Evolutionary conservation across 306 rosid genomes (phyloP), one percentile per base, ranked within the genome.

Genomic region (Vigna hirtella): DNA sequence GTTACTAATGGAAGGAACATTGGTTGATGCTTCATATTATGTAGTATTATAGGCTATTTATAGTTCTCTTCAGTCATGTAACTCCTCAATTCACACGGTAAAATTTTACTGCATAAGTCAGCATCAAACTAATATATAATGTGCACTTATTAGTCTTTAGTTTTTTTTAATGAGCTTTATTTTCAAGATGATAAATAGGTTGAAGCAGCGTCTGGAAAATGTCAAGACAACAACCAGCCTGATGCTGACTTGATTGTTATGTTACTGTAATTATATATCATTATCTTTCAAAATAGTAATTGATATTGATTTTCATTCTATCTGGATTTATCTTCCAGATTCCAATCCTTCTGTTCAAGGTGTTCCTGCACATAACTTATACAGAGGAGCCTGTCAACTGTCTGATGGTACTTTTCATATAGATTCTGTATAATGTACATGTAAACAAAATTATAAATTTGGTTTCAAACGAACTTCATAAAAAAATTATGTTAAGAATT

Each of bases 371-470:
- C 26, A 43, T 61, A 61, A 62, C 56, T 7, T 49, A 47, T 34
- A 18, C 30, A 17, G 28, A 62, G 81, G 69, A 61, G 52, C 71
- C 53, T 5, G 14, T 38, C 78, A 52, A 51, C 59, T 73, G 8
- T 30, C 58, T 76, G 17, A 18, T 38, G 77, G 77, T 81, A 76
- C 40, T 62, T 61, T 34, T 58, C 11, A 18, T 48, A 28, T 77
- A 48, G 6, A 34, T 78, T 63, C 15, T 32, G 55, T 38, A 16
- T 51, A 26, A 50, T 38, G 4, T 62, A 59, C 72, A 49, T 3
- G 5, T 66, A 40, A 66, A 43, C 22, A 52, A 28, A 28, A 45
- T 26, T 56, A 17, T n/a, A 17, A 53, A 6, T 66, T 5, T 50
- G 22, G 18, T 36, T 62, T 63, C 20, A 18, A 45, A 66, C 72